Evolutionary conservation across 2,329 filamentous ascomycete species (phyloP).

Genomic region (Cadophora sp.): DNA sequence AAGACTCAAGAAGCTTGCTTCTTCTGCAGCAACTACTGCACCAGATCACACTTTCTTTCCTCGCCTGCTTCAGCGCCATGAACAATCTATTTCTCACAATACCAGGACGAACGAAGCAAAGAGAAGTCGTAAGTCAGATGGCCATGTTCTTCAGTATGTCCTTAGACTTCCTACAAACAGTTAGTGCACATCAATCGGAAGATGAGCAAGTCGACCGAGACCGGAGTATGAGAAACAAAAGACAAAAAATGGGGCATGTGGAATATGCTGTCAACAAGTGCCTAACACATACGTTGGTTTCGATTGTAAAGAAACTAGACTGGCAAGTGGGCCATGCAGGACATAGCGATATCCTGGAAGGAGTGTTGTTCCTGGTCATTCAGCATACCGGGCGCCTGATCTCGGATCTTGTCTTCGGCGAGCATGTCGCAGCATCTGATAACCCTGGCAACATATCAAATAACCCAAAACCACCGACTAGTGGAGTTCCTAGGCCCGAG

Average conservation of each 20-base stretch:
- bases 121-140: constrained; percentile 32
- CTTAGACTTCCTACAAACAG: constrained; percentile 26
- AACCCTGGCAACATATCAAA: constrained; percentile 34
- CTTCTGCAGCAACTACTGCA: constrained; percentile 34
- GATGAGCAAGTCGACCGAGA: constrained; percentile 15
- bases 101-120: constrained; percentile 30
- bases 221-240: constrained; percentile 18
- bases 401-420: constrained; percentile 48
- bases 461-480: background rate
- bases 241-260: constrained; percentile 16
- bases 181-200: constrained; percentile 29
- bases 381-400: constrained; percentile 49
- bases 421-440: constrained; percentile 39
- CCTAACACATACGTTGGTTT: constrained; percentile 28
- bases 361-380: constrained; percentile 48
- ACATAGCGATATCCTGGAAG: constrained; percentile 49
- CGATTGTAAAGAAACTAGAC: constrained; percentile 30
- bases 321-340: constrained; percentile 35
- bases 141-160: constrained; percentile 33
- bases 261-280: constrained; percentile 38
- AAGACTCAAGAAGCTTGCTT: constrained; percentile 19
- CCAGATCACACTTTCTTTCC: constrained; percentile 30
- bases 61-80: constrained; percentile 34
- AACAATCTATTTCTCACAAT: constrained; percentile 37
- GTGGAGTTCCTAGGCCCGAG: constrained; percentile 24